Percentiles rank a stretch among this genome's conserved stretches.
These are phyloP conservation scores for Barnettozyma sp. DNA, from an alignment of 805 yeast genomes.

Conservation along the genomic window DNA sequence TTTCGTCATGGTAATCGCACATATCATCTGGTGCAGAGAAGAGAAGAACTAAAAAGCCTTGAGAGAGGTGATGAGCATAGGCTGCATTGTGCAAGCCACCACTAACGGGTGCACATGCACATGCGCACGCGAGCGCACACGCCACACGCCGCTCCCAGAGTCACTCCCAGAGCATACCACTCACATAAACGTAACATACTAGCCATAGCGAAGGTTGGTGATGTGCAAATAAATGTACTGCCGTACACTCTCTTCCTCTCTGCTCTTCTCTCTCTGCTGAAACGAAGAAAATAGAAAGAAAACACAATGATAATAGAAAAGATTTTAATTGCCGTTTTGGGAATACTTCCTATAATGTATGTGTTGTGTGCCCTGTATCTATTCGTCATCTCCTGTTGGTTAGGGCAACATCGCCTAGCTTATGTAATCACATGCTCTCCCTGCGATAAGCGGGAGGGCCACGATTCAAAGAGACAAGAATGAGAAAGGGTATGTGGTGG, in stretches of 20 bases:
- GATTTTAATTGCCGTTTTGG: background rate
- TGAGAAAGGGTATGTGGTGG: too few relatives aligned
- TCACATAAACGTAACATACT: slow-evolving; percentile 21
- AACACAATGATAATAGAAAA: background rate
- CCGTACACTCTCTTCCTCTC: background rate
- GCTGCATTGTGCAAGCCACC: too few relatives aligned
- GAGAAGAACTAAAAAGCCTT: background rate
- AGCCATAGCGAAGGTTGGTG: slow-evolving; percentile 12
- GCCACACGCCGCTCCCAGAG: background rate
- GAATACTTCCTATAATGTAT: background rate
- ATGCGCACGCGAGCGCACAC: too few relatives aligned
- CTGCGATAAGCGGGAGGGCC: background rate
- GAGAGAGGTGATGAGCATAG: too few relatives aligned
- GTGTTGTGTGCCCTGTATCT: too few relatives aligned
- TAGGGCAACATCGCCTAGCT: too few relatives aligned
- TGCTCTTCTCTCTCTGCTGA: too few relatives aligned
- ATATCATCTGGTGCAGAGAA: too few relatives aligned
- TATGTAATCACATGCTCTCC: background rate
- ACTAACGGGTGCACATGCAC: too few relatives aligned
- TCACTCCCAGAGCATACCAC: slow-evolving; percentile 5
- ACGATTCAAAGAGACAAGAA: too few relatives aligned
- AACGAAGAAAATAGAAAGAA: slow-evolving; percentile 1
- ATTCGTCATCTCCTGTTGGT: too few relatives aligned
- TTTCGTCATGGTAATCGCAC: too few relatives aligned
- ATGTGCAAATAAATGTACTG: background rate